Conservation (phyloP, 768 basidiomycete genomes). For the Lepiota venenata region DNA sequence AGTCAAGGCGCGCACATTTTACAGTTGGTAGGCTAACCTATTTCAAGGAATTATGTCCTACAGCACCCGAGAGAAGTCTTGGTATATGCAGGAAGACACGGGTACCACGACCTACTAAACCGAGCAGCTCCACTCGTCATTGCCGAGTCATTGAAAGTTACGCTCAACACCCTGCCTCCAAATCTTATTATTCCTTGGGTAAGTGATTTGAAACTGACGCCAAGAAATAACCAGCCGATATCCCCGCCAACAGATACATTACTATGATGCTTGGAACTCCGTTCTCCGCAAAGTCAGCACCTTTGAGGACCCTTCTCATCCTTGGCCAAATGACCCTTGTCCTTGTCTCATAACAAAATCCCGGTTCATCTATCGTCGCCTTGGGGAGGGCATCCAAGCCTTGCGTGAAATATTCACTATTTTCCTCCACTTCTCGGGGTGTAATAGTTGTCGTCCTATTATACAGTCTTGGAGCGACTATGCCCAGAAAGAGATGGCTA, state of each 20-base stretch:
- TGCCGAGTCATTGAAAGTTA: constrained; percentile 9
- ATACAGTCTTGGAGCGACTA: not conserved
- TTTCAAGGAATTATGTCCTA: constrained; percentile 13
- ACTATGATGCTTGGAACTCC: not conserved
- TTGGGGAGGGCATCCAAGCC: constrained; percentile 1
- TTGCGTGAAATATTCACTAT: not conserved
- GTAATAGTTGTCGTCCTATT: not conserved
- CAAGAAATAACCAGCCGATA: not conserved
- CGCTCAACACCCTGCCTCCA: constrained; percentile 12
- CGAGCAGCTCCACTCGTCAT: constrained; percentile 18
- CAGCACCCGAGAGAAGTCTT: constrained; percentile 18
- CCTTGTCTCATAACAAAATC: constrained; percentile 1
- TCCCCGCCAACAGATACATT: not conserved
- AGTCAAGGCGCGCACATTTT: not conserved
- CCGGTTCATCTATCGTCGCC: not conserved
- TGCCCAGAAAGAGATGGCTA: not conserved
- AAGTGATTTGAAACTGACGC: not conserved
- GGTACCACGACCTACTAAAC: constrained; percentile 18
- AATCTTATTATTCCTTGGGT: constrained; percentile 18
- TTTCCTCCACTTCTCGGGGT: not conserved
- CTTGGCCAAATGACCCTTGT: not conserved
- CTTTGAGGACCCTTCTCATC: not conserved
- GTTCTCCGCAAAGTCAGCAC: not conserved
- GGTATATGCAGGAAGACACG: constrained; percentile 19
- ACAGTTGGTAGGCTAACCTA: not conserved